These are phyloP conservation scores for Rhypophila decipiens DNA, from an alignment of 495 filamentous ascomycete genomes.

Conservation along the genomic window DNA sequence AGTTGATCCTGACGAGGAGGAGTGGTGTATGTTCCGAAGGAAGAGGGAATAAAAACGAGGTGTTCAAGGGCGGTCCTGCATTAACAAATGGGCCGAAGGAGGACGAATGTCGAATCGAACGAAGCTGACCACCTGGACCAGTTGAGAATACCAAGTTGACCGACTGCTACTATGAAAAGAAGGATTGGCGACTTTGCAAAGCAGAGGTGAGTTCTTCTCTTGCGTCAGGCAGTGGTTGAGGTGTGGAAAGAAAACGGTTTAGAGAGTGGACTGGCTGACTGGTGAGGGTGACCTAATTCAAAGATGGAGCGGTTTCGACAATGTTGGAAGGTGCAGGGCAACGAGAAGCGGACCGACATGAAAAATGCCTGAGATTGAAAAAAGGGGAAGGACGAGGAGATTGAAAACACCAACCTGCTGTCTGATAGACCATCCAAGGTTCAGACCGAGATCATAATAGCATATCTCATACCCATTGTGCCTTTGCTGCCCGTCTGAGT, in stretches of 20 bases:
- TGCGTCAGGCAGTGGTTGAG: too few relatives aligned
- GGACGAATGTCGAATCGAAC: too few relatives aligned
- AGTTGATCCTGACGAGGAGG: too few relatives aligned
- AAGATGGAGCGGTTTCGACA: slow-evolving; percentile 90
- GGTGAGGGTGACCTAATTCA: slow-evolving; percentile 5
- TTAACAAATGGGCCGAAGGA: too few relatives aligned
- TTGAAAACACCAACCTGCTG: not conserved
- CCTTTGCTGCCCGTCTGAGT: too few relatives aligned
- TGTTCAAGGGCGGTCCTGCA: too few relatives aligned
- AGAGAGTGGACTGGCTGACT: not conserved
- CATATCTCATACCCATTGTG: not conserved
- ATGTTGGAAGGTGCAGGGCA: slow-evolving; percentile 91
- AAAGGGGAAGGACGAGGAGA: not conserved
- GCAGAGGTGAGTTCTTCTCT: slow-evolving; percentile 66
- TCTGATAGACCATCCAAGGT: too few relatives aligned
- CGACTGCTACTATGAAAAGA: slow-evolving; percentile 93
- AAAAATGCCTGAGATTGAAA: slow-evolving; percentile 50
- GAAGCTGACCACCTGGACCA: too few relatives aligned
- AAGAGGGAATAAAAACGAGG: too few relatives aligned
- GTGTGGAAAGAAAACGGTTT: not conserved
- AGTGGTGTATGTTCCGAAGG: too few relatives aligned
- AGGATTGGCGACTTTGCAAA: slow-evolving; percentile 89
- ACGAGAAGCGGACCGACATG: slow-evolving; percentile 71
- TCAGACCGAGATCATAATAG: too few relatives aligned
- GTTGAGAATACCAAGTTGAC: slow-evolving; percentile 87